phyloP scores from a whole-genome alignment of 805 yeast species.

The Isabelozyma pseudorhagii region DNA sequence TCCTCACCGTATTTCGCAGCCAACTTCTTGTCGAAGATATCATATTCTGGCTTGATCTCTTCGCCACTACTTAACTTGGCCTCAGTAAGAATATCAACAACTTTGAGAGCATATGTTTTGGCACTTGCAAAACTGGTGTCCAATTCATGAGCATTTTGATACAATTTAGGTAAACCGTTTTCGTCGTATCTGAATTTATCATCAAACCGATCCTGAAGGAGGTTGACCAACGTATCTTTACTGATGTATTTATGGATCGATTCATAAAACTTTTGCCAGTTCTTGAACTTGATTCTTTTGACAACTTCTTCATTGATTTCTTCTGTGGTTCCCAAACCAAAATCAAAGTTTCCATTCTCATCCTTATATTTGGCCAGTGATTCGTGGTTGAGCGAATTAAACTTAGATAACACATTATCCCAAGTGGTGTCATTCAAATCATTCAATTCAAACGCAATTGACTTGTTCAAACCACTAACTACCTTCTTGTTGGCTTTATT shows the following conservation, averaged over 20 bases:
- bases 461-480: constrained; percentile 45
- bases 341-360: constrained; percentile 44
- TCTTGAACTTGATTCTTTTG: constrained; percentile 43
- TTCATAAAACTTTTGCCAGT: constrained; percentile 66
- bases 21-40: constrained; percentile 30
- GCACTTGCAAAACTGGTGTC: constrained; percentile 64
- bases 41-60: constrained; percentile 59
- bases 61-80: constrained; percentile 53
- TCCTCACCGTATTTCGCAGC: constrained; percentile 17
- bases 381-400: constrained; percentile 22
- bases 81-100: constrained; percentile 57
- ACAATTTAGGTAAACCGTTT: constrained; percentile 76
- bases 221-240: constrained; percentile 61
- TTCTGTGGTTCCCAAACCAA: constrained; percentile 57
- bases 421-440: constrained; percentile 54
- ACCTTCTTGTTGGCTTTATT: constrained; percentile 46
- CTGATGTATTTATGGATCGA: constrained; percentile 59
- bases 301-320: constrained; percentile 41
- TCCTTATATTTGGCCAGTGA: constrained; percentile 6
- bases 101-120: constrained; percentile 50
- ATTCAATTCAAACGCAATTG: constrained; percentile 44
- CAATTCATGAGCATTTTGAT: constrained; percentile 72
- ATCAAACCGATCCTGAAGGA: constrained; percentile 79
- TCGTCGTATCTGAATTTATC: constrained; percentile 79
- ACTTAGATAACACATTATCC: constrained; percentile 53